Evolutionary conservation across 208 protist genomes (phyloP), one percentile per base, ranked within the genome.

Genomic region (Herpetomonas samuelpessoai): DNA sequence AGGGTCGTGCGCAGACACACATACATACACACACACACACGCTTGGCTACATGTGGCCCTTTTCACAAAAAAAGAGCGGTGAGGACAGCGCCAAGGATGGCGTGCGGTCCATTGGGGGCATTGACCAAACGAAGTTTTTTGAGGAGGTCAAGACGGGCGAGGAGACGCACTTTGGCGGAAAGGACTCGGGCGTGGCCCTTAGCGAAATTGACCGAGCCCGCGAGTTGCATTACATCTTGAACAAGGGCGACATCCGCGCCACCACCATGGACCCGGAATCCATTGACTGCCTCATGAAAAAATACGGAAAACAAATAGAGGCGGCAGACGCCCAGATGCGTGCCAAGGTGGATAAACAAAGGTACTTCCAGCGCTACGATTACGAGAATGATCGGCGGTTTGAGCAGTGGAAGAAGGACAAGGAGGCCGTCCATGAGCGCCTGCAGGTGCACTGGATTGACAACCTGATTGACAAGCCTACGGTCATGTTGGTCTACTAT

Each of bases 391-490:
- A 96, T 55, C 57, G 56, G 22, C 70, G 82, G 19, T 96, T 88
- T 57, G 54, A 89, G 41, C 77, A 92, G 56, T 96, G 90, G 86
- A 62, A 67, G 48, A 50, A 46, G 26, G 86, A 93, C 45, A 76
- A 90, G 62, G 54, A 86, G 52, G 45, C 67, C 21, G 58, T 85
- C 44, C 69, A 65, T 12, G 76, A 91, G 55, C 59, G 57, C 38
- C 66, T 96, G 14, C 70, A 85, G 29, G 83, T 96, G 46, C 90
- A 96, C 61, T 87, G 75, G 72, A 61, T 96, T 6, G 90, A 96
- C 61, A 70, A 64, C 27, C n/a, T 84, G 3, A 83, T 96, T 26
- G 86, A 96, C 53, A 71, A 71, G 14, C 79, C 81, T 0, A 53
- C 60, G 4, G 47, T 64, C 14, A 75, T 69, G 16, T 28, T 89